Evolutionary conservation across 805 yeast genomes (phyloP).

Genomic region (Candida broadrunensis): DNA sequence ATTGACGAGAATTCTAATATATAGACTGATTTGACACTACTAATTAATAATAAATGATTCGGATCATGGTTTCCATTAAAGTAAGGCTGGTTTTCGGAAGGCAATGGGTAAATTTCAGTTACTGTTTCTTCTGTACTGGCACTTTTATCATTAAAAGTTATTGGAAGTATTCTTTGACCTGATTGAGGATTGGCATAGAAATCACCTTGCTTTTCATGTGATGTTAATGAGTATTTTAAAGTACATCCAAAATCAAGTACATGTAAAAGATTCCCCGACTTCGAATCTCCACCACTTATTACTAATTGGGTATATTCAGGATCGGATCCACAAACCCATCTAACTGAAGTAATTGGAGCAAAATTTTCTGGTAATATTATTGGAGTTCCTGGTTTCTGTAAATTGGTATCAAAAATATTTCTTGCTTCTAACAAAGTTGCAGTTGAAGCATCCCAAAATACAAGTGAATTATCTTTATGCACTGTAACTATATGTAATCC

Average conservation of each 20-base stretch:
- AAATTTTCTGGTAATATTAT: conserved; percentile 16
- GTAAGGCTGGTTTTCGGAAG: conserved; percentile 56
- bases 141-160: conserved; percentile 19
- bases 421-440: conserved; percentile 77
- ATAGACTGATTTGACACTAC: conserved; percentile 65
- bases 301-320: conserved; percentile 78
- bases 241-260: conserved; percentile 77
- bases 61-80: conserved; percentile 84
- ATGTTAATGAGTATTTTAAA: conserved; percentile 74
- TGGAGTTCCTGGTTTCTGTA: conserved; percentile 50
- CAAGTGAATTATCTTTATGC: conserved; percentile 80
- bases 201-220: conserved; percentile 78
- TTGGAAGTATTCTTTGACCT: conserved; percentile 27
- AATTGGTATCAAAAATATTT: conserved; percentile 59
- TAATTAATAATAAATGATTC: conserved; percentile 51
- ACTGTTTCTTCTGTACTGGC: conserved; percentile 22
- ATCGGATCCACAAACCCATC: conserved; percentile 78
- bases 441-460: conserved; percentile 87
- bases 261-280: conserved; percentile 28
- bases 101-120: conserved; percentile 25
- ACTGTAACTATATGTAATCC: conserved; percentile 80
- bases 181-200: conserved; percentile 65
- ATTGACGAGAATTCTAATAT: conserved; percentile 51
- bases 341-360: conserved; percentile 49
- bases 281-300: conserved; percentile 63